phyloP scores from a whole-genome alignment of 2,329 filamentous ascomycete species.

The Alternaria rosae region DNA sequence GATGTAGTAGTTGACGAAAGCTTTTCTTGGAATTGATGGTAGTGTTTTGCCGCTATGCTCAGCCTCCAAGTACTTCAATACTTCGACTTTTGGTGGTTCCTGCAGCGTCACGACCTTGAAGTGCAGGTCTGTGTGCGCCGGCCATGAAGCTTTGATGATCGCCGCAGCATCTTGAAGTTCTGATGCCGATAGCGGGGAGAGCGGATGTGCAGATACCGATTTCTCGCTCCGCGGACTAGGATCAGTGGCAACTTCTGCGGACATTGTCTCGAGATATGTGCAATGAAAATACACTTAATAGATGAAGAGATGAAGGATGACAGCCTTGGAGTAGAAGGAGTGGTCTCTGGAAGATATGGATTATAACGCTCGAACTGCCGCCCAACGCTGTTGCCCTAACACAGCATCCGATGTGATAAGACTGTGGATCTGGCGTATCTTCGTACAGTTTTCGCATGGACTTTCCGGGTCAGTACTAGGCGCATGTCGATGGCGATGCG shows the following conservation, averaged over 20 bases:
- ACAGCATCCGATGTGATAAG: conserved; percentile 27
- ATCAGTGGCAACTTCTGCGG: conserved; percentile 38
- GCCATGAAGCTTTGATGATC: conserved; percentile 64
- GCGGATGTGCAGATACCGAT: conserved; percentile 57
- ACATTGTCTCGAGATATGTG: conserved; percentile 27
- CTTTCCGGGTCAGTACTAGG: conserved; percentile 32
- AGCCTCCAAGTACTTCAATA: conserved; percentile 68
- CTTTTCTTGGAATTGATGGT: conserved; percentile 62
- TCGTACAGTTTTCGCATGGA: conserved; percentile 30
- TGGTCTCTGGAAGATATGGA: neutral
- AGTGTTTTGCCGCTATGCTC: conserved; percentile 63
- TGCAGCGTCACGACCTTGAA: conserved; percentile 74
- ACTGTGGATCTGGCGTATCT: conserved; percentile 24
- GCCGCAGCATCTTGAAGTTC: conserved; percentile 63
- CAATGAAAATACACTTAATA: neutral
- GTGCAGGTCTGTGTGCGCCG: conserved; percentile 62
- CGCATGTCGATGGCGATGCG: neutral
- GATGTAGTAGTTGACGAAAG: conserved; percentile 66
- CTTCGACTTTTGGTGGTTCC: conserved; percentile 68
- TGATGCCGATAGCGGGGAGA: conserved; percentile 64
- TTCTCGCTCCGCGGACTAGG: conserved; percentile 31
- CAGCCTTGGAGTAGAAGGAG: neutral
- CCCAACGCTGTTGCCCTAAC: conserved; percentile 13
- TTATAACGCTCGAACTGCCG: neutral
- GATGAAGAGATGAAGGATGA: neutral